Conservation (phyloP, 2,329 filamentous ascomycete species). For the Fusarium sp. region DNA sequence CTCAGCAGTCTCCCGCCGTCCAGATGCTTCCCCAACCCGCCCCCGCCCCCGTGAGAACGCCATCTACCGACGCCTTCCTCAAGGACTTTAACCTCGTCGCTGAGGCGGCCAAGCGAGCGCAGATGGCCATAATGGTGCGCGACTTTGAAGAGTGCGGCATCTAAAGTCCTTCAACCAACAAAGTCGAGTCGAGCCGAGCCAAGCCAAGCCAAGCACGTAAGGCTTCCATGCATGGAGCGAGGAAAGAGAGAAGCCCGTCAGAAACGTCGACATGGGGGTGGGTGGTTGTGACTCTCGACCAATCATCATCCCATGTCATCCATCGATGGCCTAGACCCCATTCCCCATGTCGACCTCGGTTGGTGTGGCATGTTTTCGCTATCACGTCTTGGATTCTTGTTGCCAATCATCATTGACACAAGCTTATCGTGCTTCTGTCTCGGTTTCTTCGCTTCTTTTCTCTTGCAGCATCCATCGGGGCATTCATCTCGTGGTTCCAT, state of each 20-base stretch:
- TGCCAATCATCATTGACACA: not conserved
- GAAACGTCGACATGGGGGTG: not conserved
- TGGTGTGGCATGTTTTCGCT: not conserved
- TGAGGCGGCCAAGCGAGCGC: slow-evolving; percentile 91
- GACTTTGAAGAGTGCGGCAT: slow-evolving; percentile 82
- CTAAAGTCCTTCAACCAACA: slow-evolving; percentile 35
- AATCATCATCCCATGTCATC: not conserved
- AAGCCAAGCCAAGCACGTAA: not conserved
- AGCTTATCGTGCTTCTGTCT: not conserved
- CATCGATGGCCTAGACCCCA: not conserved
- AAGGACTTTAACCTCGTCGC: slow-evolving; percentile 87
- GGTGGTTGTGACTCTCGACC: not conserved
- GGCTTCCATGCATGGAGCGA: not conserved
- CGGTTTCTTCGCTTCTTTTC: not conserved
- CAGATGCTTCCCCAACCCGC: slow-evolving; percentile 28
- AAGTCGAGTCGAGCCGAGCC: not conserved
- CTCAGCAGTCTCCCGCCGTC: slow-evolving; percentile 39
- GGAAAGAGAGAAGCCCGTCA: not conserved
- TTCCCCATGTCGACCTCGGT: not conserved
- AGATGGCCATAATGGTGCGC: slow-evolving; percentile 88
- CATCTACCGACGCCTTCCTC: slow-evolving; percentile 70
- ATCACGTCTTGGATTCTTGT: not conserved
- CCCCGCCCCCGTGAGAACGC: slow-evolving; percentile 45
- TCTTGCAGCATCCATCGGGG: not conserved
- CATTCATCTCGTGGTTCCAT: not conserved